Base-by-base conservation (phyloP, 768 basidiomycete genomes). In the Boletus bicolor region DNA sequence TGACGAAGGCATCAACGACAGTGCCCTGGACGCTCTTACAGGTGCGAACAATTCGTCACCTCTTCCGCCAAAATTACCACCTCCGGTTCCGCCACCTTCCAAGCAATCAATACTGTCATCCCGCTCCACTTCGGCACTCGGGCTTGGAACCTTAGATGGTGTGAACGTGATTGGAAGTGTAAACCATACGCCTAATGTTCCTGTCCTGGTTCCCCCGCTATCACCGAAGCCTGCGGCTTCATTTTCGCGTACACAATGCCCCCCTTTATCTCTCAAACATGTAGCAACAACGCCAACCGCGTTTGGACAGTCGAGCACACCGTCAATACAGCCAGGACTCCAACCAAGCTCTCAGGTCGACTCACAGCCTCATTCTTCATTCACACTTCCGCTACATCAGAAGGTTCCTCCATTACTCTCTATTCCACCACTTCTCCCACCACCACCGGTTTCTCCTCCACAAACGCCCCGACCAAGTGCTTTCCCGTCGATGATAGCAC, bases 61-160 rank as follows among this genome's bases (percentile, higher is more conserved):
- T 14, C 67, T 79, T 41, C 76, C 79, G 4, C 55, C 64, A 11
- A 78, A 70, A 46, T 67, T 84, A 50, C 80, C 82, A 21, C 77
- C 81, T 11, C 81, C 76, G 8, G 72, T 76, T 43, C 68, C 73
- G n/a, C 75, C 73, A 7, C 73, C 71, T 26, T 59, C 63, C 28
- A 65, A 59, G 19, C 64, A 70, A 55, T 64, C 75, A 38, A 60
- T 56, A 19, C 51, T 52, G 52, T 59, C 65, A 12, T 48, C 38
- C 41, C 60, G 47, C 38, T 51, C 57, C 38, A 36, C 66, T 30
- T 54, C 53, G 5, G 43, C 52, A 9, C n/a, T 53, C 36, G 56
- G 41, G 2, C 19, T 50, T 24, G 61, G 54, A 45, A 28, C 44
- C 21, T 32, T 30, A 19, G 26, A 49, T 42, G 41, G 39, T 15